A percentile compares a stretch with the other conserved stretches of the same genome.
Conservation (phyloP, 2,329 filamentous ascomycete genomes). For the Thermoascus crustaceus region DNA sequence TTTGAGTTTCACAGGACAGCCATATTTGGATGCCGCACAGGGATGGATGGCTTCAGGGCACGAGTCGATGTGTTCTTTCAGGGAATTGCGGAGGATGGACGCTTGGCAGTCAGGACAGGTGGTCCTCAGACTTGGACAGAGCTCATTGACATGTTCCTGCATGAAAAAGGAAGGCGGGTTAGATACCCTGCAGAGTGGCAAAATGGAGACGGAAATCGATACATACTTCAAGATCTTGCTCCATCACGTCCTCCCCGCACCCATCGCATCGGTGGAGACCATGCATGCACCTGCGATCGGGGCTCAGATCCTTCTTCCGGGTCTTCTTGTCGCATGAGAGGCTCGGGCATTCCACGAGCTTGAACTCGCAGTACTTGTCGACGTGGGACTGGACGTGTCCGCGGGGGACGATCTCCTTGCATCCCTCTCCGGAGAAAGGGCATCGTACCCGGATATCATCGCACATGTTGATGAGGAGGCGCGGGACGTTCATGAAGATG, state of each 20-base stretch:
- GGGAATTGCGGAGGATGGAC: slow-evolving; percentile 22
- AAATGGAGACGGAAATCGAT: slow-evolving; percentile 5
- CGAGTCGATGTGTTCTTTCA: slow-evolving; percentile 28
- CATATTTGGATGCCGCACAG: slow-evolving; percentile 35
- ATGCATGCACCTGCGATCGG: slow-evolving; percentile 45
- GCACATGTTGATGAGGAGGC: slow-evolving; percentile 53
- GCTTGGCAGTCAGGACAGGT: slow-evolving; percentile 31
- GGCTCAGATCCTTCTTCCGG: slow-evolving; percentile 48
- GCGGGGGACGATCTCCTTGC: slow-evolving; percentile 45
- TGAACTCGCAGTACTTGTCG: slow-evolving; percentile 52
- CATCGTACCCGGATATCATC: slow-evolving; percentile 54
- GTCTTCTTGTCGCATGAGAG: slow-evolving; percentile 44
- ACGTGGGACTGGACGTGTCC: slow-evolving; percentile 53
- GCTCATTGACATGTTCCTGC: slow-evolving; percentile 29
- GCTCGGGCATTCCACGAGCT: slow-evolving; percentile 45
- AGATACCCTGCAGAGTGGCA: slow-evolving; percentile 6
- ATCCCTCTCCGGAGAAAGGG: slow-evolving; percentile 48
- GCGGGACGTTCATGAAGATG: slow-evolving; percentile 40
- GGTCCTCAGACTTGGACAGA: slow-evolving; percentile 29
- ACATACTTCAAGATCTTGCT: slow-evolving; percentile 45
- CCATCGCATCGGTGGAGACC: slow-evolving; percentile 43
- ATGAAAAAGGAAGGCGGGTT: too few relatives aligned
- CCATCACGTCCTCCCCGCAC: slow-evolving; percentile 47
- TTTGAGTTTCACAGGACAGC: slow-evolving; percentile 33
- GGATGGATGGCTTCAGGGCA: slow-evolving; percentile 29